Evolutionary conservation across 2,329 filamentous ascomycete genomes (phyloP), one percentile per base, ranked within the genome.

Genomic region (Laburnicola sp.): DNA sequence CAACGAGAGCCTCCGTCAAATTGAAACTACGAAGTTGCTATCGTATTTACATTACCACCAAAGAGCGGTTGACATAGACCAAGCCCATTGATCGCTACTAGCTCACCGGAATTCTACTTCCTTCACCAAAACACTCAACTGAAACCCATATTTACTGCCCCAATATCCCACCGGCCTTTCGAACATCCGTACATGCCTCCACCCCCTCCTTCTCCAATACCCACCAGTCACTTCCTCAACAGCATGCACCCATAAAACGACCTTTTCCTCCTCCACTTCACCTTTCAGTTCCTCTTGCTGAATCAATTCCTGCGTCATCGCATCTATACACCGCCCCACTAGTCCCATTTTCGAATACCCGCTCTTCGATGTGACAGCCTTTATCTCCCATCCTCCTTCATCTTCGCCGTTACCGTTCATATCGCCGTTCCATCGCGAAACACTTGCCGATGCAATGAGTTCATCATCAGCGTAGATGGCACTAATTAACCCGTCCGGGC

Each of bases 171-270:
- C 41, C 16, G 34, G 41, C 27, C 6, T 26, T 6, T 50, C 42
- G 30, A 26, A 50, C 1, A 30, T 28, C 16, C 47, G 37, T 2
- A 51, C 42, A 38, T 47, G 27, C 35, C 25, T 36, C 37, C 37
- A 54, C 3, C 48, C 43, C 26, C 43, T 54, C 9, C 38, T 28
- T 40, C 44, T 27, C 47, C 51, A 54, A 39, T 54, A 54, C 35
- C 16, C 47, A 5, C 51, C 42, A 37, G 50, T 51, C n/a, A 50
- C 11, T 6, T 45, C 30, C 5, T 51, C 51, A 4, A 49, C 43
- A 32, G 39, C 39, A 28, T 51, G 43, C 11, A 54, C 21, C 47
- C 51, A 51, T 10, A 48, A 10, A 22, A 25, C 49, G 26, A 48
- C 7, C n/a, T 36, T 45, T 16, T 4, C 7, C 34, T 25, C 28